Conservation (phyloP, 192 early-diverging fungal species). For the Coemansia asiatica region DNA sequence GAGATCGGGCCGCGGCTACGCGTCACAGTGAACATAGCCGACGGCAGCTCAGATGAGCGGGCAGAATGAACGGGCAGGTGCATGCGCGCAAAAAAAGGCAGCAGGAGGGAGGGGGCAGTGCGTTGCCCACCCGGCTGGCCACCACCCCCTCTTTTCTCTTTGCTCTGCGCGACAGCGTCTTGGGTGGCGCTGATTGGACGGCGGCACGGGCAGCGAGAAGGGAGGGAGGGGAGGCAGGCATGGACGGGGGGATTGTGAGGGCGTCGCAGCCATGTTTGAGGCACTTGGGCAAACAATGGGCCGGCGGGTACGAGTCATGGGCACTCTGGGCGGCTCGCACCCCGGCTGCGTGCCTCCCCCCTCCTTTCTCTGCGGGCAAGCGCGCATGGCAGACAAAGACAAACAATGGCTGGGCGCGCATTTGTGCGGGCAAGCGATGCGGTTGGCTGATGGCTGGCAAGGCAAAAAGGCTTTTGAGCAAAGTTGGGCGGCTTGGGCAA, state of each 20-base stretch:
- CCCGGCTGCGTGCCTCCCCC: constrained; percentile 8
- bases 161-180: constrained; percentile 7
- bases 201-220: background rate
- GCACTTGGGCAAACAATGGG: constrained; percentile 33
- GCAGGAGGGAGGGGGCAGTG: background rate
- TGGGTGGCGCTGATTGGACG: background rate
- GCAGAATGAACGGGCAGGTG: background rate
- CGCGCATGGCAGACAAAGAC: constrained; percentile 9
- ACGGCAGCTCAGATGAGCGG: background rate
- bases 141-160: background rate
- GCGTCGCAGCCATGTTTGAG: constrained; percentile 7
- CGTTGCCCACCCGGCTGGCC: background rate
- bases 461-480: background rate
- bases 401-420: background rate
- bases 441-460: constrained; percentile 2
- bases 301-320: constrained; percentile 44
- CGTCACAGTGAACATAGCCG: background rate
- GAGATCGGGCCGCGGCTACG: background rate
- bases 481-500: background rate
- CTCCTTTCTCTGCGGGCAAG: constrained; percentile 14
- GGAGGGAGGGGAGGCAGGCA: constrained; percentile 1
- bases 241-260: constrained; percentile 3
- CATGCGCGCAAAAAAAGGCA: background rate
- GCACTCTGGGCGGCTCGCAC: constrained; percentile 11
- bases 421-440: constrained; percentile 2